These are phyloP conservation scores for Starmerella gropengiesseri DNA, from an alignment of 805 yeast species.

Conservation along the genomic window DNA sequence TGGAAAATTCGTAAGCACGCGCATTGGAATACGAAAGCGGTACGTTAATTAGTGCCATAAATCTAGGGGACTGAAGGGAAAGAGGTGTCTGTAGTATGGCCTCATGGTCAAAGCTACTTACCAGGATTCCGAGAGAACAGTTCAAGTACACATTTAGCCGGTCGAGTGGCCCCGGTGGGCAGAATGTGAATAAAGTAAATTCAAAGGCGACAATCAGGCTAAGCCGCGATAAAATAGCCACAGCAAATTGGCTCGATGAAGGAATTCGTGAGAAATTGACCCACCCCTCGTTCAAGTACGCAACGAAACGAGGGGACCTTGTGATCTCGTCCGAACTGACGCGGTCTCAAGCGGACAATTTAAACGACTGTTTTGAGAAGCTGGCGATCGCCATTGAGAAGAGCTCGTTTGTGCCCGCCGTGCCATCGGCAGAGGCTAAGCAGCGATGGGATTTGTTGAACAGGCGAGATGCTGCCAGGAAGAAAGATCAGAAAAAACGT, in stretches of 20 bases:
- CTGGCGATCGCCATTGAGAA: slow-evolving; percentile 43
- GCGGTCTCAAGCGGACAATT: slow-evolving; percentile 49
- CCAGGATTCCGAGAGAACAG: slow-evolving; percentile 35
- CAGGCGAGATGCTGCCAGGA: slow-evolving; percentile 29
- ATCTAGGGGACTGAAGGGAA: too few species aligned
- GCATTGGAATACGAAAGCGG: too few species aligned
- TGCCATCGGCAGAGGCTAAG: slow-evolving; percentile 37
- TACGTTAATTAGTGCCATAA: too few species aligned
- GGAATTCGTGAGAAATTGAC: slow-evolving; percentile 36
- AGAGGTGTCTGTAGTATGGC: background rate
- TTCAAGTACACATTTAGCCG: slow-evolving; percentile 43
- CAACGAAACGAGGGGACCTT: slow-evolving; percentile 45
- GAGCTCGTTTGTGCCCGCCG: slow-evolving; percentile 39
- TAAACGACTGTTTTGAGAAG: slow-evolving; percentile 49
- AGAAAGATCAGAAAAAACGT: slow-evolving; percentile 33
- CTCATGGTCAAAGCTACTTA: slow-evolving; percentile 23
- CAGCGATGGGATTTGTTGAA: slow-evolving; percentile 41
- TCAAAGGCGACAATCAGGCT: slow-evolving; percentile 56
- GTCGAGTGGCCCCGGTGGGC: slow-evolving; percentile 82
- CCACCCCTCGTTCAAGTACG: slow-evolving; percentile 37
- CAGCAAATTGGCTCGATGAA: slow-evolving; percentile 50
- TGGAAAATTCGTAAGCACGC: slow-evolving; percentile 1
- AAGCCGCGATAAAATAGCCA: slow-evolving; percentile 35
- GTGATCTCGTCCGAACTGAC: slow-evolving; percentile 50
- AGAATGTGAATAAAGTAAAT: slow-evolving; percentile 61